phyloP scores from a whole-genome alignment of 371 early-diverging fungal genomes.

The Mortierella sp. region DNA sequence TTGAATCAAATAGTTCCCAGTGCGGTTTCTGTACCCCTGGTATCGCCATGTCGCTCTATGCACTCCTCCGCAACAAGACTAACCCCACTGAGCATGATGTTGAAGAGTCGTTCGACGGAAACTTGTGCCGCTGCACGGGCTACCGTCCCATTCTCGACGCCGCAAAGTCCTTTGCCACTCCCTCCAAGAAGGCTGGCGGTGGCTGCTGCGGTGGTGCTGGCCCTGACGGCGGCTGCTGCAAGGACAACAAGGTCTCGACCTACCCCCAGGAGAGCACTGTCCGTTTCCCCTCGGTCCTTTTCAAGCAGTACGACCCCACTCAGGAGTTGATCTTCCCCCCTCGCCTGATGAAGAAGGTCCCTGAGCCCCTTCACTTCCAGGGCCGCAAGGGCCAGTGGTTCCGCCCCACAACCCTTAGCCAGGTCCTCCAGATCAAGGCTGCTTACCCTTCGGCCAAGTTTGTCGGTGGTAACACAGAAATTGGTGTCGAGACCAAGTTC shows the following conservation, averaged over 20 bases:
- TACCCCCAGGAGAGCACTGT: conserved; percentile 53
- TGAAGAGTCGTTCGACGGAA: conserved; percentile 85
- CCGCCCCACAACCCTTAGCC: conserved; percentile 69
- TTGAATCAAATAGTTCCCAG: conserved; percentile 64
- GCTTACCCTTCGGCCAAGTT: conserved; percentile 72
- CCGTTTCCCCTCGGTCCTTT: conserved; percentile 52
- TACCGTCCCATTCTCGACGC: conserved; percentile 85
- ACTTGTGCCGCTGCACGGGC: conserved; percentile 87
- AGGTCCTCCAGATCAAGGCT: conserved; percentile 64
- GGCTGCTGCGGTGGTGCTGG: conserved; percentile 54
- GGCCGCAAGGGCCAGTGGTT: conserved; percentile 63
- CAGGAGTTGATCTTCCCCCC: conserved; percentile 73
- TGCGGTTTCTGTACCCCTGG: conserved; percentile 90
- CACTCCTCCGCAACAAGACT: conserved; percentile 71
- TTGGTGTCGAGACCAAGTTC: conserved; percentile 79
- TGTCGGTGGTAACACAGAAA: conserved; percentile 82
- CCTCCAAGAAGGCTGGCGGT: conserved; percentile 34
- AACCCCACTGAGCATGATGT: conserved; percentile 72
- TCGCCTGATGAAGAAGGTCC: conserved; percentile 59
- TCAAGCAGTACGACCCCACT: conserved; percentile 64
- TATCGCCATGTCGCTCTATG: conserved; percentile 85
- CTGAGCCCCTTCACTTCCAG: conserved; percentile 50
- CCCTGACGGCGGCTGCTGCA: conserved; percentile 53
- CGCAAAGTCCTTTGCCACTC: conserved; percentile 69
- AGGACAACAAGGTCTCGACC: conserved; percentile 38